Evolutionary conservation across 1,284 basidiomycete species (phyloP), one percentile per base, ranked within the genome.

Genomic region (Naganishia sp.): DNA sequence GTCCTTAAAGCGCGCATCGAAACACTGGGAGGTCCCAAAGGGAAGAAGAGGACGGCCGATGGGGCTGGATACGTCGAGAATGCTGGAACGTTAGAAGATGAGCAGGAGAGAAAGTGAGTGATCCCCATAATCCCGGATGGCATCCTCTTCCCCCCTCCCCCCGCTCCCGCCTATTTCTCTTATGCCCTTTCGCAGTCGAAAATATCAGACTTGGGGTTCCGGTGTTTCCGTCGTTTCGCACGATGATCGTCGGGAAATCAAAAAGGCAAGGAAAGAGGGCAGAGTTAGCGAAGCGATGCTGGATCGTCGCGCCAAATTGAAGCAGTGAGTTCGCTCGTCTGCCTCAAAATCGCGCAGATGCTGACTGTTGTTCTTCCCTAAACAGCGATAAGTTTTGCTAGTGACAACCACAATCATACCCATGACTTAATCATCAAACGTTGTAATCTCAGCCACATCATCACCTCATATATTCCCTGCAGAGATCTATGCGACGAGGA

Each of bases 161-260:
- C n/a, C 51, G 28, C 5, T 5, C 17, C 31, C 35, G 43, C 41
- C 23, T 35, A 57, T 15, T 45, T 18, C 13, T 23, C 31, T 11
- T 28, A 31, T 32, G 50, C 35, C 41, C 28, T 17, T 50, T 15
- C 21, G 67, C 71, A 94, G 92, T 76, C 86, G 84, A 67, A 75
- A 88, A 66, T 88, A 87, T 73, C 93, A 96, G 75, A 85, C 92
- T 0, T 93, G 93, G 90, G 92, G 92, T 23, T 88, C 88, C 11
- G 90, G 91, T 10, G 82, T 87, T 64, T 86, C 86, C 18, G 81
- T 94, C 15, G 84, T 88, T 43, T 75, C 75, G 5, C 68, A 71
- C 7, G 68, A 66, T n/a, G 79, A 79, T 62, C 89, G 92, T 2
- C 75, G 73, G 1, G 86, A 85, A 85, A 83, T 97, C 63, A 93